These are phyloP conservation scores for Pleurotus tuoliensis DNA, from an alignment of 768 basidiomycete genomes.

Conservation along the genomic window DNA sequence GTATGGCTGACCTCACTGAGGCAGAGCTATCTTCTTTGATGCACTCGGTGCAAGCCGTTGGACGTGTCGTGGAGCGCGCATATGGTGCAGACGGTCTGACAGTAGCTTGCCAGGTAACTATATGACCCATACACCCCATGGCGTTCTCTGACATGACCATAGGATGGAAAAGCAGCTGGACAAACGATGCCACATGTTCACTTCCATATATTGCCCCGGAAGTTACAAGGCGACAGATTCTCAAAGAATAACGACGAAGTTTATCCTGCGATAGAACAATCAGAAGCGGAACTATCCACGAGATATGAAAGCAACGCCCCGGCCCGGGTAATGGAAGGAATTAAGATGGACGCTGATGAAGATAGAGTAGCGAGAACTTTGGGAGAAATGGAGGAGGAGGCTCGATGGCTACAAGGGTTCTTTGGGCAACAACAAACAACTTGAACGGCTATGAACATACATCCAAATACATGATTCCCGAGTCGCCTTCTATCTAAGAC, in stretches of 20 bases:
- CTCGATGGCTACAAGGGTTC: slow-evolving; percentile 59
- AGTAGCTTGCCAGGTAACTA: slow-evolving; percentile 79
- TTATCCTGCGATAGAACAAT: slow-evolving; percentile 72
- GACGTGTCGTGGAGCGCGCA: slow-evolving; percentile 72
- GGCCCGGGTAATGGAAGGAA: slow-evolving; percentile 25
- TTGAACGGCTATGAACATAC: background rate
- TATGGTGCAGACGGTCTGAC: slow-evolving; percentile 85
- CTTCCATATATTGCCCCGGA: slow-evolving; percentile 88
- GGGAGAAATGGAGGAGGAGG: slow-evolving; percentile 81
- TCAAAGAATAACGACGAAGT: slow-evolving; percentile 63
- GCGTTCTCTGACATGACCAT: background rate
- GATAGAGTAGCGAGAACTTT: slow-evolving; percentile 54
- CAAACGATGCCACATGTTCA: slow-evolving; percentile 89
- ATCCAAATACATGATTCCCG: too few species aligned
- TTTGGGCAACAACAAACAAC: slow-evolving; percentile 31
- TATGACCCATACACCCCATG: too few species aligned
- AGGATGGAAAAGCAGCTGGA: slow-evolving; percentile 89
- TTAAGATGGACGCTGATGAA: slow-evolving; percentile 71
- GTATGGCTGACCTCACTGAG: slow-evolving; percentile 53
- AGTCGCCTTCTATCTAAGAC: background rate
- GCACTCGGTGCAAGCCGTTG: slow-evolving; percentile 73
- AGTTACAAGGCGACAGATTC: slow-evolving; percentile 64
- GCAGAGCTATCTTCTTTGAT: slow-evolving; percentile 80
- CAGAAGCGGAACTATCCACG: slow-evolving; percentile 48
- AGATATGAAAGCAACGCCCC: slow-evolving; percentile 19